phyloP scores from a whole-genome alignment of 768 basidiomycete species.

The Amanita brunnescens region DNA sequence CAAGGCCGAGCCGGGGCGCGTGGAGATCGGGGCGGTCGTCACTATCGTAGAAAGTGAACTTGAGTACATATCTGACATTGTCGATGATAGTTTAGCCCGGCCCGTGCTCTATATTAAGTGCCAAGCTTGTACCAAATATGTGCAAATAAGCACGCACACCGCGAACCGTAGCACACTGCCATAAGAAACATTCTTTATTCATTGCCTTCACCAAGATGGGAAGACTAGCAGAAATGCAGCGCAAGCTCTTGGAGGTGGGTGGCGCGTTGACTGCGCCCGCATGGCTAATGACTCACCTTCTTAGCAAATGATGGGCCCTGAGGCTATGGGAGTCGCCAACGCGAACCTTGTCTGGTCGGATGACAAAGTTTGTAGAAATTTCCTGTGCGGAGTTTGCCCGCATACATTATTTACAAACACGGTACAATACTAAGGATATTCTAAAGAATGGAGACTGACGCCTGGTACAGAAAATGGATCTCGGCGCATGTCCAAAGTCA shows the following conservation, averaged over 20 bases:
- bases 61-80: too few relatives aligned
- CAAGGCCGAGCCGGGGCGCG: neutral
- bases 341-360: conserved; percentile 90
- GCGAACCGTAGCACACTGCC: too few relatives aligned
- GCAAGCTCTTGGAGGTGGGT: conserved; percentile 66
- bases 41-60: neutral
- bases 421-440: conserved; percentile 37
- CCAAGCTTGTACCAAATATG: conserved; percentile 11
- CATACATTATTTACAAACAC: conserved; percentile 98
- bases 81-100: neutral
- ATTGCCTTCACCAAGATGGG: conserved; percentile 55
- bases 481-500: conserved; percentile 94
- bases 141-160: conserved; percentile 6
- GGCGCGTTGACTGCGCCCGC: neutral
- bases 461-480: conserved; percentile 90
- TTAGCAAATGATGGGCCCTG: conserved; percentile 99
- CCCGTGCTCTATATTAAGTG: neutral
- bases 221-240: conserved; percentile 93
- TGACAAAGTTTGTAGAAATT: conserved; percentile 98
- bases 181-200: neutral
- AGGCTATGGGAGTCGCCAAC: conserved; percentile 95
- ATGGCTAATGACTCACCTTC: conserved; percentile 18
- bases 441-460: conserved; percentile 2
- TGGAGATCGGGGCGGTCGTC: neutral
- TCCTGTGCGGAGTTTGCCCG: conserved; percentile 96